Base-by-base conservation (phyloP, 2,329 filamentous ascomycete genomes). In the Phialophora macrospora region DNA sequence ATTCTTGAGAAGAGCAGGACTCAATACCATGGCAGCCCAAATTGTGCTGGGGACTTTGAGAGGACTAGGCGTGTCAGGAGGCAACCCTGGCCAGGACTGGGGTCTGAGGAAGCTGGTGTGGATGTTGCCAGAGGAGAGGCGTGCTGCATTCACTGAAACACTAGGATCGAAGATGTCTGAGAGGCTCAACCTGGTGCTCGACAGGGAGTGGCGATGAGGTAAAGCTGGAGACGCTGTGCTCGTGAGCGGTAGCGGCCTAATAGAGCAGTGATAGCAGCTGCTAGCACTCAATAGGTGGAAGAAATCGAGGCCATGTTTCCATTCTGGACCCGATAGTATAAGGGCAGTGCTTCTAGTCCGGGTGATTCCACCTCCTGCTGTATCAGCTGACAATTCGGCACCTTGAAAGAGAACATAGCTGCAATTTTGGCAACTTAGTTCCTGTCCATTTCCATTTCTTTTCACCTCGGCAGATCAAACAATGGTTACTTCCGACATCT, bases 11-110 rank as follows among this genome's bases (percentile, higher is more conserved):
- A 80, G 82, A 26, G 82, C 84, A 1, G 90, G 90, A 0, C 75
- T 92, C 73, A 93, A 93, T 75, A 83, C 85, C 0, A 92, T 87
- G 74, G 90, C 89, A 2, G 90, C 90, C 2, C 90, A 92, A 74
- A 80, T 81, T 9, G 79, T 92, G 1, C 77, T 91, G 38, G 78
- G 77, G 6, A 56, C 66, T 51, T 44, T 72, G 62, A 66, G 68
- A 56, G 34, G 49, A 28, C 32, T 24, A 24, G 48, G 51, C 17
- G 4, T 24, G 28, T 17, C 38, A 46, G 32, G 26, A 14, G 24
- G 2, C 20, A 41, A 52, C 7, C 28, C 11, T 14, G 49, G 51
- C 51, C 28, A 60, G 24, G 30, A 22, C n/a, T 64, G 59, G 62
- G 65, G 69, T 3, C 38, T 72, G 58, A 65, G 65, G 26, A 60